Evolutionary conservation across 768 basidiomycete species (phyloP).

Genomic region (Phanerodontia chrysosporium): DNA sequence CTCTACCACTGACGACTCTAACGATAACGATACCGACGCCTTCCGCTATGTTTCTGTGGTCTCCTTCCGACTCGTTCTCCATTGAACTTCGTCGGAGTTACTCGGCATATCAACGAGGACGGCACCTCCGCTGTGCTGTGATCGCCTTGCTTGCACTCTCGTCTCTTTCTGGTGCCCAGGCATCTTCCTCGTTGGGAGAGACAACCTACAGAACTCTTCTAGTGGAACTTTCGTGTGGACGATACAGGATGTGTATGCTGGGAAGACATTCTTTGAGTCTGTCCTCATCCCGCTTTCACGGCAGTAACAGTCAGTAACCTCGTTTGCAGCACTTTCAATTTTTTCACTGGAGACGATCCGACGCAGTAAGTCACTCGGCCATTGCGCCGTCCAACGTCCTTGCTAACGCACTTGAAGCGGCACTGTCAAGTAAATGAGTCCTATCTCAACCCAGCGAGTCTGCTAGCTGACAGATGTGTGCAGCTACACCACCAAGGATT

Average conservation of each 20-base stretch:
- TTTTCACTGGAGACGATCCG: constrained; percentile 60
- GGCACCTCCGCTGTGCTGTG: neutral
- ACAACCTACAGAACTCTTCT: constrained; percentile 35
- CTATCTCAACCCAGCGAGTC: too few relatives aligned
- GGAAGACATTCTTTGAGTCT: constrained; percentile 68
- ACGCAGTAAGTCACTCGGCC: constrained; percentile 47
- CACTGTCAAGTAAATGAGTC: constrained; percentile 70
- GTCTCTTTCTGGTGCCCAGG: neutral
- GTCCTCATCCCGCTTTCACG: constrained; percentile 18
- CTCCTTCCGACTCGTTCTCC: neutral
- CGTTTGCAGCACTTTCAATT: constrained; percentile 50
- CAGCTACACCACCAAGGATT: constrained; percentile 58
- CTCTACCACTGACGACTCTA: neutral
- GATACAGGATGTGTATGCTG: constrained; percentile 61
- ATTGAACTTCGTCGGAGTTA: neutral
- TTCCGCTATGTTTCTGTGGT: neutral
- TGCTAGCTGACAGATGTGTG: too few relatives aligned
- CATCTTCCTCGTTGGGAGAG: constrained; percentile 11
- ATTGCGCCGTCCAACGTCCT: constrained; percentile 9
- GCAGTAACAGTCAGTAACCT: neutral
- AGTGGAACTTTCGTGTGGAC: constrained; percentile 61
- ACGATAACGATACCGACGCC: neutral
- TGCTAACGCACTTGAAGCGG: constrained; percentile 43
- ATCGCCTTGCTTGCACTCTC: neutral
- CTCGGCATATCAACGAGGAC: neutral